These are phyloP conservation scores for Stagonosporopsis rhizophila DNA, from an alignment of 2,329 filamentous ascomycete genomes.

Conservation along the genomic window DNA sequence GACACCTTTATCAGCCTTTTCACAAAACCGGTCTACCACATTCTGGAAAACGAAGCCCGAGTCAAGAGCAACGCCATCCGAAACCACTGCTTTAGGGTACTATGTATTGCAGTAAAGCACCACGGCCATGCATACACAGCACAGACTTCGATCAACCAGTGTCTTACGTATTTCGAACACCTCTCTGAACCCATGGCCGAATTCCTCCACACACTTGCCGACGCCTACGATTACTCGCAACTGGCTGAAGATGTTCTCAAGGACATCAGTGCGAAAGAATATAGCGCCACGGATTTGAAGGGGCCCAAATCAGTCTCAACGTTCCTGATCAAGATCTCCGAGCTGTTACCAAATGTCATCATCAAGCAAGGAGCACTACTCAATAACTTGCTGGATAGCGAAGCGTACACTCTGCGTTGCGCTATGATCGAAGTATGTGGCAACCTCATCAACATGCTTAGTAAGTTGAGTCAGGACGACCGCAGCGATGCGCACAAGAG, in stretches of 20 bases:
- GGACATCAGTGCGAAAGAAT: slow-evolving; percentile 96
- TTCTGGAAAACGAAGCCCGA: slow-evolving; percentile 91
- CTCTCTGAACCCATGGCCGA: slow-evolving; percentile 99
- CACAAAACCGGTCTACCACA: slow-evolving; percentile 89
- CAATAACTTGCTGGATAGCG: slow-evolving; percentile 93
- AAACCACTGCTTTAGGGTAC: slow-evolving; percentile 96
- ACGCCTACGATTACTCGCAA: slow-evolving; percentile 98
- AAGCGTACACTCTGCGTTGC: slow-evolving; percentile 91
- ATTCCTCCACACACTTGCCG: slow-evolving; percentile 91
- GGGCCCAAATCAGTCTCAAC: slow-evolving; percentile 95
- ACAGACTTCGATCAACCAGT: slow-evolving; percentile 97
- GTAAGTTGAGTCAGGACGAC: slow-evolving; percentile 79
- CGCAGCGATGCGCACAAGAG: slow-evolving; percentile 91
- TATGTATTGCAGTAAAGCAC: slow-evolving; percentile 96
- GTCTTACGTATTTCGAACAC: slow-evolving; percentile 97
- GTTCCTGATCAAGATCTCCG: slow-evolving; percentile 92
- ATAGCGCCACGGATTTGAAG: slow-evolving; percentile 93
- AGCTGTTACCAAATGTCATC: slow-evolving; percentile 86
- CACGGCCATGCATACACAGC: slow-evolving; percentile 96
- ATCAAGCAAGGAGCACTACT: slow-evolving; percentile 98
- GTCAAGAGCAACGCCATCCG: slow-evolving; percentile 87
- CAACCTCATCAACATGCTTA: slow-evolving; percentile 90
- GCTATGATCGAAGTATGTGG: slow-evolving; percentile 96
- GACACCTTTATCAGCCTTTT: slow-evolving; percentile 94
- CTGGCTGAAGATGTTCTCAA: slow-evolving; percentile 91